A percentile compares a stretch with the other conserved stretches of the same genome.
These are phyloP conservation scores for Pseudogymnoascus sp. DNA, from an alignment of 2,329 filamentous ascomycete genomes.

Conservation along the genomic window DNA sequence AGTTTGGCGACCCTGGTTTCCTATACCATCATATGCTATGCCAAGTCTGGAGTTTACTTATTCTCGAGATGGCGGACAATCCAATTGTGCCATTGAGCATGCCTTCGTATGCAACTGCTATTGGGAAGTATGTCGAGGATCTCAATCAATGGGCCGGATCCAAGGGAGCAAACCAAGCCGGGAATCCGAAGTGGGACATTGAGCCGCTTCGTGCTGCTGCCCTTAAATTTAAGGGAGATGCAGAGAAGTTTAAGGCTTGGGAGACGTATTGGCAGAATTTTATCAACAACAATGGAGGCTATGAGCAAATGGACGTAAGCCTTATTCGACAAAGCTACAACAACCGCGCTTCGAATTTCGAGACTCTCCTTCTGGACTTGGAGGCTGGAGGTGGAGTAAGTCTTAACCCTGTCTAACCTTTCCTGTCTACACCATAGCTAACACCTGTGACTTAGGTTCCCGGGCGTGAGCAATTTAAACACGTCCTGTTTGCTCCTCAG, in stretches of 20 bases:
- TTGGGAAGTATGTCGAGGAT: conserved; percentile 57
- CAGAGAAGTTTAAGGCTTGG: conserved; percentile 64
- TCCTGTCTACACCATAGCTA: conserved; percentile 3
- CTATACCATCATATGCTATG: conserved; percentile 70
- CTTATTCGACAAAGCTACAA: conserved; percentile 69
- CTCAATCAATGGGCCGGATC: conserved; percentile 57
- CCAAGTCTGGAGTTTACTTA: conserved; percentile 71
- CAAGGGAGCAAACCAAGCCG: conserved; percentile 45
- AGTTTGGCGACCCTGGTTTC: conserved; percentile 73
- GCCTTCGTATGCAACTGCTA: conserved; percentile 57
- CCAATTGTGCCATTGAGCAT: conserved; percentile 79
- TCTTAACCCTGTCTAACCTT: conserved; percentile 22
- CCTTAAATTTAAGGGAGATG: conserved; percentile 47
- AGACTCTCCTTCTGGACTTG: conserved; percentile 73
- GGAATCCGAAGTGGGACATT: conserved; percentile 26
- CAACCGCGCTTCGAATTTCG: conserved; percentile 68
- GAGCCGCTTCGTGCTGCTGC: conserved; percentile 55
- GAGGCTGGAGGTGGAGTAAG: conserved; percentile 65
- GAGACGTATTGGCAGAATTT: conserved; percentile 67
- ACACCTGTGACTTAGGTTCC: conserved; percentile 49
- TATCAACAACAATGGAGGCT: conserved; percentile 63
- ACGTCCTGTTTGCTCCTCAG: conserved; percentile 80
- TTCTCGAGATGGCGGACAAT: conserved; percentile 75
- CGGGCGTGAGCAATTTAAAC: conserved; percentile 87
- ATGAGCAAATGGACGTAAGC: conserved; percentile 46